These are phyloP conservation scores for Ogataea ganodermae DNA, from an alignment of 805 yeast species.

Conservation along the genomic window DNA sequence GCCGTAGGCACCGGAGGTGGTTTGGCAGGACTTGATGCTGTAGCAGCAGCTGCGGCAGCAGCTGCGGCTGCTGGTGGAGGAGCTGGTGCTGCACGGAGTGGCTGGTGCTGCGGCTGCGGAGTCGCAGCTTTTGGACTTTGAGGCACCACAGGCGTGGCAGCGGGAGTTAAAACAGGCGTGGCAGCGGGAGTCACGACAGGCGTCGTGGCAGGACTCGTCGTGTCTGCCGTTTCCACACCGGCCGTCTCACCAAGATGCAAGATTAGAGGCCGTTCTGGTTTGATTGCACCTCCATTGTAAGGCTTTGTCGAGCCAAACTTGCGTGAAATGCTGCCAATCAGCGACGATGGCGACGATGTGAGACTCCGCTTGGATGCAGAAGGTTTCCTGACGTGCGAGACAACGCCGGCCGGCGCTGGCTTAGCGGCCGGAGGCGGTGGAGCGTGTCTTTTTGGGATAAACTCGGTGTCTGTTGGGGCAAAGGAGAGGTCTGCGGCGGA, in stretches of 20 bases:
- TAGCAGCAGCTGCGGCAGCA: background rate
- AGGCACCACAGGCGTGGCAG: too few relatives aligned
- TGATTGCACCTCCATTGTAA: constrained; percentile 4
- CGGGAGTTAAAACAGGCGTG: too few relatives aligned
- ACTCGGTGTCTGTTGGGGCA: constrained; percentile 26
- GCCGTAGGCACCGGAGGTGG: constrained; percentile 35
- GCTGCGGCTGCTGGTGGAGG: background rate
- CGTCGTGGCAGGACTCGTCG: too few relatives aligned
- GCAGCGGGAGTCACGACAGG: too few relatives aligned
- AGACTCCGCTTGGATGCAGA: constrained; percentile 3
- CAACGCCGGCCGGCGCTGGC: constrained; percentile 1
- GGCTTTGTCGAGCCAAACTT: constrained; percentile 22
- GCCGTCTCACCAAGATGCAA: constrained; percentile 22
- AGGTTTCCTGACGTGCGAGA: background rate
- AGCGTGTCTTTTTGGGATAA: constrained; percentile 38
- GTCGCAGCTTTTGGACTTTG: background rate
- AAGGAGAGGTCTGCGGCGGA: background rate
- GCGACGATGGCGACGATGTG: constrained; percentile 28
- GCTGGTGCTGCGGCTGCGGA: background rate
- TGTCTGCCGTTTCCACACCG: background rate
- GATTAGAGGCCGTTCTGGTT: constrained; percentile 16
- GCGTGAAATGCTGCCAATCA: constrained; percentile 33
- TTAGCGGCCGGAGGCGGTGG: constrained; percentile 34
- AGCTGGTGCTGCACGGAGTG: background rate
- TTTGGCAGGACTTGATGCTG: background rate